Conservation (phyloP, 306 rosid genomes). For the Alnus rubra region DNA sequence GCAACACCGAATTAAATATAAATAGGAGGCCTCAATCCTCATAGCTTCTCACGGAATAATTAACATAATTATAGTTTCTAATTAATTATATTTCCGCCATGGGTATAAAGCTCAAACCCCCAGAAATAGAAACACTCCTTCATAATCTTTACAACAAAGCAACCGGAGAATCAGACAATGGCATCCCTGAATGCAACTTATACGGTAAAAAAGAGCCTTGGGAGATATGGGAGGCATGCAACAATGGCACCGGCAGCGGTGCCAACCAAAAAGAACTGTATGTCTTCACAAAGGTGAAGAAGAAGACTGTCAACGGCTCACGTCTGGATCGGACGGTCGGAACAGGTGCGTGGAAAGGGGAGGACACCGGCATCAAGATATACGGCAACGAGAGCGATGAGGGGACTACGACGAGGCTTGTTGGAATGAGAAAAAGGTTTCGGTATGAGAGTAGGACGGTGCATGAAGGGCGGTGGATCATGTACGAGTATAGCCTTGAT, state of each 20-base stretch:
- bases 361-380: not conserved
- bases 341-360: not conserved
- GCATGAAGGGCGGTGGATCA: not conserved
- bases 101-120: not conserved
- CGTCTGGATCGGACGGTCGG: not conserved
- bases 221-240: not conserved
- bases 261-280: not conserved
- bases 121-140: not conserved
- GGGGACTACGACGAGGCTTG: not conserved
- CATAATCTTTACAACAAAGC: not conserved
- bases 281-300: not conserved
- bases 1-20: too few relatives aligned
- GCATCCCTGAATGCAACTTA: not conserved
- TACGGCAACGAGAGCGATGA: not conserved
- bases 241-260: not conserved
- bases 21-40: too few relatives aligned
- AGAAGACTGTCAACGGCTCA: not conserved
- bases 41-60: too few relatives aligned
- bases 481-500: slow-evolving; percentile 1
- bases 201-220: not conserved
- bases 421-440: not conserved
- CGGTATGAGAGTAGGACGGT: not conserved
- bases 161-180: not conserved
- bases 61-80: too few relatives aligned
- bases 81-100: not conserved